Evolutionary conservation across 306 rosid genomes (phyloP).

Genomic region (Medicago ruthenica): DNA sequence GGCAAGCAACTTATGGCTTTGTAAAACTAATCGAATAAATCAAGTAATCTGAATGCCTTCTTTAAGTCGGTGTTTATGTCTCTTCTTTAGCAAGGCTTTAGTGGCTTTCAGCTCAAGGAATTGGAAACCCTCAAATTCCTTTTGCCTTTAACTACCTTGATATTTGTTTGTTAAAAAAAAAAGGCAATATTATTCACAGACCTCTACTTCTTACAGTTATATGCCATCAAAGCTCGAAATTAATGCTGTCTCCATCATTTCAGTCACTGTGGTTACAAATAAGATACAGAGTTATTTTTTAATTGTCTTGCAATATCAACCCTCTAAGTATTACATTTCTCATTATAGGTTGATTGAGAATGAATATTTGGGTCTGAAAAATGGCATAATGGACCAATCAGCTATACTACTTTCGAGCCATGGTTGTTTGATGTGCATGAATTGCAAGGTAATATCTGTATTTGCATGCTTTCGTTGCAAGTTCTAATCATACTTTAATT

Average conservation of each 20-base stretch:
- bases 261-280: conserved; percentile 15
- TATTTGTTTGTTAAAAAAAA: conserved; percentile 15
- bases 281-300: conserved; percentile 17
- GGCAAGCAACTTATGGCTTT: conserved; percentile 6
- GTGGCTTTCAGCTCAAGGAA: conserved; percentile 1
- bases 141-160: conserved; percentile 32
- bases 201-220: not conserved
- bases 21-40: conserved; percentile 5
- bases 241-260: conserved; percentile 35
- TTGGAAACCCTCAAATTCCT: not conserved
- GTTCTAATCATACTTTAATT: conserved; percentile 7
- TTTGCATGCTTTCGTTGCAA: conserved; percentile 11
- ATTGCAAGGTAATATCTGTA: conserved; percentile 83
- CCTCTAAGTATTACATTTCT: conserved; percentile 31
- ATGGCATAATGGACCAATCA: conserved; percentile 98
- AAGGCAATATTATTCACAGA: conserved; percentile 11
- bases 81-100: conserved; percentile 25
- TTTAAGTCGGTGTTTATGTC: not conserved
- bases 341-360: conserved; percentile 84
- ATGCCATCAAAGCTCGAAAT: conserved; percentile 26
- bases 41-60: not conserved
- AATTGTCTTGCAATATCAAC: conserved; percentile 29
- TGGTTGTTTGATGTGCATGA: conserved; percentile 91
- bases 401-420: conserved; percentile 87
- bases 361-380: conserved; percentile 89